phyloP scores from a whole-genome alignment of 306 rosid genomes.

The Cicer cuneatum region DNA sequence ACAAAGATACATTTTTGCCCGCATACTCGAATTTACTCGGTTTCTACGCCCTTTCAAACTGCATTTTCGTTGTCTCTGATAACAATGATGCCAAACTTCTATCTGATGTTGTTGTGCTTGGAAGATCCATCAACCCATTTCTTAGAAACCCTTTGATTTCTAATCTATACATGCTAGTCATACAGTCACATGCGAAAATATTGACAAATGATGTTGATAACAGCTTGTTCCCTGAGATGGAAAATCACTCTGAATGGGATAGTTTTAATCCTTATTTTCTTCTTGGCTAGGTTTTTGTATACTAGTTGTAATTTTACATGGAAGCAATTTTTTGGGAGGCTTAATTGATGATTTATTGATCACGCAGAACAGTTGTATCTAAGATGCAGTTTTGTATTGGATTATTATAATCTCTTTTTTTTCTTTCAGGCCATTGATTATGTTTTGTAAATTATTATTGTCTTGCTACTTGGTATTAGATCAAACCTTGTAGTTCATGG shows the following conservation, averaged over 20 bases:
- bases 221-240: constrained; percentile 45
- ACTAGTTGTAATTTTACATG: constrained; percentile 42
- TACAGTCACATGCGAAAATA: constrained; percentile 60
- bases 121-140: constrained; percentile 65
- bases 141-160: constrained; percentile 75
- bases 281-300: constrained; percentile 59
- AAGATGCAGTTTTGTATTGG: constrained; percentile 27
- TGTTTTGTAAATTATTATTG: constrained; percentile 16
- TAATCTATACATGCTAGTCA: constrained; percentile 67
- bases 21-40: constrained; percentile 79
- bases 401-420: constrained; percentile 23
- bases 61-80: constrained; percentile 54
- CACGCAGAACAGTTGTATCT: constrained; percentile 38
- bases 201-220: constrained; percentile 44
- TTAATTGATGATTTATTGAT: not conserved
- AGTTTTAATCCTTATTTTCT: constrained; percentile 84
- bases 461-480: constrained; percentile 1
- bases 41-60: constrained; percentile 73
- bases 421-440: not conserved
- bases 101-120: constrained; percentile 58
- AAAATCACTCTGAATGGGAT: constrained; percentile 61
- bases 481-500: constrained; percentile 4
- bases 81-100: constrained; percentile 45
- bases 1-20: constrained; percentile 93
- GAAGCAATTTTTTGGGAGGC: constrained; percentile 23